Evolutionary conservation across 2,329 filamentous ascomycete genomes (phyloP).

Genomic region (Davidsoniella virescens): DNA sequence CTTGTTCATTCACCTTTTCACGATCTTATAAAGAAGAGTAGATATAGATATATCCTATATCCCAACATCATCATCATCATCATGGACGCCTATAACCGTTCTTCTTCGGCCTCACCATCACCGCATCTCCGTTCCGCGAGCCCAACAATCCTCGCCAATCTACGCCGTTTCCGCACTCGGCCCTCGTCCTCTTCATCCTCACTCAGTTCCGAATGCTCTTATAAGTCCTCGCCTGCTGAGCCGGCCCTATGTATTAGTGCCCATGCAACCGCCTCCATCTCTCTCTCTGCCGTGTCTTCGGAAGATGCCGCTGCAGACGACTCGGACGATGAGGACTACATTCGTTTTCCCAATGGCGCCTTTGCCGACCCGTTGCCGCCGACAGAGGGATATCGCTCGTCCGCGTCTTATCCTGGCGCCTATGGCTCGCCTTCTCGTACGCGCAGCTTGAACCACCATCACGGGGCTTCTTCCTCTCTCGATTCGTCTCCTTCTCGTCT

Average conservation of each 20-base stretch:
- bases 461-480: neutral
- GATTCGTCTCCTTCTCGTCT: neutral
- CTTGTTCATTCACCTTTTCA: neutral
- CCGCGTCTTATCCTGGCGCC: neutral
- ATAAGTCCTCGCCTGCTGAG: conserved; percentile 8
- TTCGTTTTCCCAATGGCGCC: conserved; percentile 11
- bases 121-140: conserved; percentile 7
- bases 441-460: neutral
- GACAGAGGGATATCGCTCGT: neutral
- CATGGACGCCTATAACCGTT: conserved; percentile 4
- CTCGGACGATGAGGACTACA: conserved; percentile 11
- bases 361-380: conserved; percentile 8
- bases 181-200: conserved; percentile 7
- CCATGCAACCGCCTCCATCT: neutral
- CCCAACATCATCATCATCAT: neutral
- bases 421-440: neutral
- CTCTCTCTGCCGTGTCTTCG: neutral
- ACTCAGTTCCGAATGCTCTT: conserved; percentile 1
- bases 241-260: conserved; percentile 1
- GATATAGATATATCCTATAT: neutral
- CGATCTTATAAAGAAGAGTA: neutral
- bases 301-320: neutral
- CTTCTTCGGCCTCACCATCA: conserved; percentile 2
- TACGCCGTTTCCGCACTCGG: conserved; percentile 4
- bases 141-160: conserved; percentile 7